Conservation (phyloP, 2,329 filamentous ascomycete species). For the Diplodia sapinea region DNA sequence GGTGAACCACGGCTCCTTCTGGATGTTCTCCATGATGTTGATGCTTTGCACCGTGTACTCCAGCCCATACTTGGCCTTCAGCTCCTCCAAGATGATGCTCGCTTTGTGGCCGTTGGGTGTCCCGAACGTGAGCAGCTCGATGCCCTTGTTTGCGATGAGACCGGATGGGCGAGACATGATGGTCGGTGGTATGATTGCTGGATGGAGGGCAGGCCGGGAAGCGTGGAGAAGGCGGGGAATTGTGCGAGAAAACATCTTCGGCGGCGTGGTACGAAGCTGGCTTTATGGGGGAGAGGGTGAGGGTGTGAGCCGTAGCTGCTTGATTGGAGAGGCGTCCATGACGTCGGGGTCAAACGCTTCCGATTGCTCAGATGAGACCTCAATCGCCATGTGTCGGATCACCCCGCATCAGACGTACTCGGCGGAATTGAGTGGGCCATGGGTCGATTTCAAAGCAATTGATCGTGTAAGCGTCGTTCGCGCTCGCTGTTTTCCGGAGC, state of each 20-base stretch:
- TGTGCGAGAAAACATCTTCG: slow-evolving; percentile 19
- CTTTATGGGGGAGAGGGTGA: neutral
- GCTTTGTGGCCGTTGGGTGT: slow-evolving; percentile 60
- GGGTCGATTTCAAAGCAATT: slow-evolving; percentile 9
- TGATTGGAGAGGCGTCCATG: neutral
- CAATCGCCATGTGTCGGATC: neutral
- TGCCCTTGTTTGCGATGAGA: slow-evolving; percentile 66
- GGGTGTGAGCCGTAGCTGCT: neutral
- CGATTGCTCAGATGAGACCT: neutral
- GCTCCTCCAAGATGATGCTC: slow-evolving; percentile 68
- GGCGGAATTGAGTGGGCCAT: neutral
- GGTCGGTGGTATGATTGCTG: neutral
- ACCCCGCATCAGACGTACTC: neutral
- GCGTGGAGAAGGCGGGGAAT: slow-evolving; percentile 15
- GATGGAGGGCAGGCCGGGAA: neutral
- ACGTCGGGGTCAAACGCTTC: slow-evolving; percentile 4
- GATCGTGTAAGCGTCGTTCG: slow-evolving; percentile 9
- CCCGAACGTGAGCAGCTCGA: slow-evolving; percentile 67
- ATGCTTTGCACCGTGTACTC: slow-evolving; percentile 65
- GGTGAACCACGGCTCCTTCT: slow-evolving; percentile 71
- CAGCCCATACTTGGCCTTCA: slow-evolving; percentile 68
- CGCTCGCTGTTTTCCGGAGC: neutral
- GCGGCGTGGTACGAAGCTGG: neutral
- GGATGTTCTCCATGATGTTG: slow-evolving; percentile 65
- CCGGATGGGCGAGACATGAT: slow-evolving; percentile 43